Evolutionary conservation across 768 basidiomycete genomes (phyloP), one percentile per base, ranked within the genome.

Genomic region (Suillus ampliporus): DNA sequence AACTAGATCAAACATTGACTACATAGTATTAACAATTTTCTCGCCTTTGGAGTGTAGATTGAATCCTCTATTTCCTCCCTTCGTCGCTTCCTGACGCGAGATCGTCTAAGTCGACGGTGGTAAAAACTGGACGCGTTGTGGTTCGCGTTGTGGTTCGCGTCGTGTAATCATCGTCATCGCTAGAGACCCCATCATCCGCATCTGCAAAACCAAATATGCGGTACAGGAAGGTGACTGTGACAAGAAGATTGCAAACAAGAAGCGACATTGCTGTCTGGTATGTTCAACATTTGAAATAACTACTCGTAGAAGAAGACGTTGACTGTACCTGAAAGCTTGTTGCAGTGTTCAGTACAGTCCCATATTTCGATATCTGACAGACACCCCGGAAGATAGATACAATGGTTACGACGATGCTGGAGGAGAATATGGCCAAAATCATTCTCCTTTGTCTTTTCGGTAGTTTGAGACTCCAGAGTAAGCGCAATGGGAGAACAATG

Each of bases 391-490:
- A 60, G 50, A 60, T 37, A 23, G 53, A 57, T 26, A 40, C 37
- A 5, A 58, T 9, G n/a, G 54, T 40, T n/a, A 40, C 10, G 23
- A 60, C 15, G 4, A 60, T 28, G 11, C 41, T 34, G 14, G 61
- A 61, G 15, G 58, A 41, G 58, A 61, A 61, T 26, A 60, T 31
- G 31, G 40, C 35, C 11, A 46, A 19, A 31, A 61, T 61, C 61
- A 61, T 61, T n/a, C 51, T 28, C 31, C 31, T 58, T 7, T 61
- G 61, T 60, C 56, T 58, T 28, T 35, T 61, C 10, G 61, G 61
- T 8, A 61, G 43, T 23, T 34, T 60, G 57, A 61, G 17, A 58
- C 57, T 41, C 61, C 61, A 61, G 37, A 61, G 61, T 34, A 61
- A 19, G 14, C 61, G 61, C 14, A 61, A 19, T 41, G 61, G 57